These are phyloP conservation scores for Lumnitzera littorea DNA, from an alignment of 345 rosid species.

Conservation along the genomic window DNA sequence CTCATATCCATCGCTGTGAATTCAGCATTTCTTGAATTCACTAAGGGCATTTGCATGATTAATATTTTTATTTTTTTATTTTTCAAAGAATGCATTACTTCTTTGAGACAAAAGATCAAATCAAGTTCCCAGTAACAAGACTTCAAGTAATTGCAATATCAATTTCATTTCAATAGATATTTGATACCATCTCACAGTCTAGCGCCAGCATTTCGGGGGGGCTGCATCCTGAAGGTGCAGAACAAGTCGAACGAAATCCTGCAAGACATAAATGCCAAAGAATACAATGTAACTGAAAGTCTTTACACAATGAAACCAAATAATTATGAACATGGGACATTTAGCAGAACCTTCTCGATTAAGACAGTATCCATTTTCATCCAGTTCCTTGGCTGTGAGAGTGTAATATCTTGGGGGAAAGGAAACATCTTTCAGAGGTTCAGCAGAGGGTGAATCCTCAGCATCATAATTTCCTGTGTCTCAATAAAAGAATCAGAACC, in stretches of 20 bases:
- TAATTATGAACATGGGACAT: conserved; percentile 2
- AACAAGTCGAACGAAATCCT: conserved; percentile 64
- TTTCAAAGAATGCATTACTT: too few relatives aligned
- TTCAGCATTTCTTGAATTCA: too few relatives aligned
- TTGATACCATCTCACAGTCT: conserved; percentile 92
- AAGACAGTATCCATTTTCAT: conserved; percentile 66
- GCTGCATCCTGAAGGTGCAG: conserved; percentile 57
- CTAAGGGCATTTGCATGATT: too few relatives aligned
- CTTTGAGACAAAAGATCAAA: too few relatives aligned
- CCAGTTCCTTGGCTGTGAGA: conserved; percentile 62
- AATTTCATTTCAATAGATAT: not conserved
- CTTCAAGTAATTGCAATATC: not conserved
- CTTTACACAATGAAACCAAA: conserved; percentile 2
- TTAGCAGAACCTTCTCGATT: conserved; percentile 44
- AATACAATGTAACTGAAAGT: conserved; percentile 1
- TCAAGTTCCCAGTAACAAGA: not conserved
- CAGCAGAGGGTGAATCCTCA: conserved; percentile 23
- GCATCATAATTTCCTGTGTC: conserved; percentile 17
- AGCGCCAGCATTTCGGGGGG: conserved; percentile 63
- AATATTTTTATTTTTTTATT: too few relatives aligned
- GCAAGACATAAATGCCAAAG: conserved; percentile 13
- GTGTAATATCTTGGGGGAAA: conserved; percentile 72
- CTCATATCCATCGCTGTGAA: too few relatives aligned
- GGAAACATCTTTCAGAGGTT: conserved; percentile 58
- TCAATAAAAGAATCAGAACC: conserved; percentile 5